phyloP scores from a whole-genome alignment of 441 rosid species.

The Eruca vesicaria region DNA sequence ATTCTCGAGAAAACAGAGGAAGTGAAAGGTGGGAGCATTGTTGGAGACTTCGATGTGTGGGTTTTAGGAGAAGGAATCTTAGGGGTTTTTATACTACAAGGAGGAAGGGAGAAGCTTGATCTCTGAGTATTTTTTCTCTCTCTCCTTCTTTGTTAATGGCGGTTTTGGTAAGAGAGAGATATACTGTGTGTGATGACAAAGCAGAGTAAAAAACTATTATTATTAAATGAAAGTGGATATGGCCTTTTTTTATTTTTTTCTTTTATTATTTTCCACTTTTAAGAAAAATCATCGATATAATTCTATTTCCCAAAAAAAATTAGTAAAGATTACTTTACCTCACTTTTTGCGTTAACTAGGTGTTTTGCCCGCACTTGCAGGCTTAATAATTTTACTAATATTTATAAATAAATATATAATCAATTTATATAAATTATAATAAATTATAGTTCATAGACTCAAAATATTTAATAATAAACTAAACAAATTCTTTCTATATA shows the following conservation, averaged over 20 bases:
- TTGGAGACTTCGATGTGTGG: slow-evolving; percentile 5
- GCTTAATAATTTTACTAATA: no score
- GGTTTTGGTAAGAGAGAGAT: slow-evolving; percentile 22
- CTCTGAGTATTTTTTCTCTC: slow-evolving; percentile 4
- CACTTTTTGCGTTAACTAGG: no score
- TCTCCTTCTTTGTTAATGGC: slow-evolving; percentile 14
- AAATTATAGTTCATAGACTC: no score
- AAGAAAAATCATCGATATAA: no score
- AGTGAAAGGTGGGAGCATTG: slow-evolving; percentile 31
- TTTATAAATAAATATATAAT: no score
- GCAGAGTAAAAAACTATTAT: background rate
- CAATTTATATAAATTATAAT: no score
- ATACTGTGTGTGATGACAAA: background rate
- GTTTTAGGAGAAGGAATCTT: slow-evolving; percentile 24
- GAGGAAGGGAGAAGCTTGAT: slow-evolving; percentile 12
- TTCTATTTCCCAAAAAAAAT: no score
- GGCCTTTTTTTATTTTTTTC: background rate
- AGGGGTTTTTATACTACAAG: slow-evolving; percentile 12
- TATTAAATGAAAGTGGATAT: background rate
- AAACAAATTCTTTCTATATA: no score
- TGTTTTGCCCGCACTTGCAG: no score
- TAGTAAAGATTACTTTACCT: no score
- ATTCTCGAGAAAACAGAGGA: slow-evolving; percentile 20
- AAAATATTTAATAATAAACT: no score
- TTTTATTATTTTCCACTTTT: background rate